phyloP scores from a whole-genome alignment of 768 basidiomycete species.

The Amanita pseudoporphyria region DNA sequence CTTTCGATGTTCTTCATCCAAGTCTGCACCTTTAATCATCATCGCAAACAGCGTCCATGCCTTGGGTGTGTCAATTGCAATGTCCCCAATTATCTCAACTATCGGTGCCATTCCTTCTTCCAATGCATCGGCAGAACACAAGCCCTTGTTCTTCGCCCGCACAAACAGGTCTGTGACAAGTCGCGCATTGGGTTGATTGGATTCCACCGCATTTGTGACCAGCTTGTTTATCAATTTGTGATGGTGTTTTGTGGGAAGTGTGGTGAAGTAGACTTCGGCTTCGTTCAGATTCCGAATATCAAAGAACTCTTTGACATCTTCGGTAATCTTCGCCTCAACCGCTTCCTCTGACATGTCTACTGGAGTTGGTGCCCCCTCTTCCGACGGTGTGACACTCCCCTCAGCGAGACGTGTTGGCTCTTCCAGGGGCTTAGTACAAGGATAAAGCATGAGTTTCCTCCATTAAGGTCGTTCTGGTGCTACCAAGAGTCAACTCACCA shows the following conservation, averaged over 20 bases:
- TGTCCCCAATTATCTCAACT: slow-evolving; percentile 77
- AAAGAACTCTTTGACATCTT: slow-evolving; percentile 84
- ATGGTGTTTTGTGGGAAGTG: slow-evolving; percentile 57
- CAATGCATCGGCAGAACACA: slow-evolving; percentile 51
- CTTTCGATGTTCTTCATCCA: slow-evolving; percentile 53
- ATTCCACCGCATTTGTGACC: slow-evolving; percentile 63
- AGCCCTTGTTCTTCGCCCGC: slow-evolving; percentile 46
- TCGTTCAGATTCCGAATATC: slow-evolving; percentile 77
- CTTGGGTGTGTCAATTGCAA: slow-evolving; percentile 84
- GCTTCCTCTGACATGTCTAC: slow-evolving; percentile 54
- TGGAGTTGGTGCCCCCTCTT: slow-evolving; percentile 29
- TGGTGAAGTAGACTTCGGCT: slow-evolving; percentile 79
- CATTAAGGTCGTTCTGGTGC: slow-evolving; percentile 47
- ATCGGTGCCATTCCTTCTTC: slow-evolving; percentile 65
- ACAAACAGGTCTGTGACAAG: slow-evolving; percentile 71
- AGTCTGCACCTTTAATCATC: slow-evolving; percentile 60
- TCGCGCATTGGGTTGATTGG: slow-evolving; percentile 72
- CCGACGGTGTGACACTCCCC: slow-evolving; percentile 40
- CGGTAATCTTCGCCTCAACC: slow-evolving; percentile 65
- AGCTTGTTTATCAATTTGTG: slow-evolving; percentile 65
- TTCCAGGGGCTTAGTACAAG: slow-evolving; percentile 62
- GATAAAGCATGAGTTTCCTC: slow-evolving; percentile 63
- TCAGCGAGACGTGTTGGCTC: slow-evolving; percentile 37
- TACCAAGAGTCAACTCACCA: slow-evolving; percentile 16
- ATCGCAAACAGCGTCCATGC: slow-evolving; percentile 69